A percentile compares a stretch with the other conserved stretches of the same genome.
phyloP scores from a whole-genome alignment of 129 eudicot species.

The Flaveria trinervia region DNA sequence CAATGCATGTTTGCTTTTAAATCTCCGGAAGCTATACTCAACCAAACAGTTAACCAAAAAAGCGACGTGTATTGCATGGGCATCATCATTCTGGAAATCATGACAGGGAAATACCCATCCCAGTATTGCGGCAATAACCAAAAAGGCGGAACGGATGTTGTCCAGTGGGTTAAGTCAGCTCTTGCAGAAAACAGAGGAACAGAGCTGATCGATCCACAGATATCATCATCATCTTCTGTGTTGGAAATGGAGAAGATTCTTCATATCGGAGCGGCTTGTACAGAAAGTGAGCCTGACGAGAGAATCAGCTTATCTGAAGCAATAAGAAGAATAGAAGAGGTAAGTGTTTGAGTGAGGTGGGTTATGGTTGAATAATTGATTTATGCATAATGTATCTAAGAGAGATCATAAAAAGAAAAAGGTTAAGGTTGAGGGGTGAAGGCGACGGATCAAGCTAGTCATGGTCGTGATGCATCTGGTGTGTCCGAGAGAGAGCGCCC shows the following conservation, averaged over 20 bases:
- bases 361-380: neutral
- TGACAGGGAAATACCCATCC: slow-evolving; percentile 85
- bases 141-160: slow-evolving; percentile 83
- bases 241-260: slow-evolving; percentile 64
- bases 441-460: neutral
- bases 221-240: slow-evolving; percentile 30
- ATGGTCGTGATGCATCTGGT: neutral
- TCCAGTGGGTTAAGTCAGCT: slow-evolving; percentile 70
- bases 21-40: slow-evolving; percentile 66
- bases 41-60: slow-evolving; percentile 52
- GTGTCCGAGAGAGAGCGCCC: neutral
- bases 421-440: neutral
- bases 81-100: slow-evolving; percentile 68
- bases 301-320: slow-evolving; percentile 71
- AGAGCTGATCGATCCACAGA: slow-evolving; percentile 75
- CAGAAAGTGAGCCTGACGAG: slow-evolving; percentile 42
- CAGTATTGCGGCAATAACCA: slow-evolving; percentile 64
- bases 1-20: slow-evolving; percentile 66
- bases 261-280: slow-evolving; percentile 65
- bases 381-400: neutral
- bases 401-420: neutral
- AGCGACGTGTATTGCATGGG: slow-evolving; percentile 85
- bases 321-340: slow-evolving; percentile 65
- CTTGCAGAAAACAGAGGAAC: slow-evolving; percentile 51
- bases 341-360: slow-evolving; percentile 42